Evolutionary conservation across 495 filamentous ascomycete species (phyloP).

Genomic region (Xylaria venustula): DNA sequence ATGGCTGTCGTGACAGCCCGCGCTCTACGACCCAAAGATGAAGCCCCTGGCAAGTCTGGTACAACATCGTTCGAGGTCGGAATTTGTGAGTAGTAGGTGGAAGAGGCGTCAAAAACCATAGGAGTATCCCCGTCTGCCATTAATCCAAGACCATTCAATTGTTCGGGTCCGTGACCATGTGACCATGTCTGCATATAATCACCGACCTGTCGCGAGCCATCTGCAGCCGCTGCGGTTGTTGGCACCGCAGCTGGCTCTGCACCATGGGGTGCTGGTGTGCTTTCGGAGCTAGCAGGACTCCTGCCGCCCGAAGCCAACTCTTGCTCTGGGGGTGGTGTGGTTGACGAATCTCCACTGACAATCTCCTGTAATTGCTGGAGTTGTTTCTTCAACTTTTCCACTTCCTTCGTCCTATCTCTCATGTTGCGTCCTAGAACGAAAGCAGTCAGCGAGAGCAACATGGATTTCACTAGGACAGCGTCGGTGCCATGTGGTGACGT

Average conservation of each 20-base stretch:
- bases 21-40: constrained; percentile 16
- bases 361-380: constrained; percentile 30
- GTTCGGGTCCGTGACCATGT: constrained; percentile 21
- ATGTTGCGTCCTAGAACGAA: constrained; percentile 28
- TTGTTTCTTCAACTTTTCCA: constrained; percentile 33
- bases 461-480: background rate
- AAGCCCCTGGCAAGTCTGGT: constrained; percentile 20
- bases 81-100: constrained; percentile 25
- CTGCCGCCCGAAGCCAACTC: constrained; percentile 26
- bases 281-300: constrained; percentile 27
- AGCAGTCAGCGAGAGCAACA: constrained; percentile 12
- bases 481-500: constrained; percentile 10
- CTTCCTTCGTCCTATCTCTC: constrained; percentile 33
- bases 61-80: constrained; percentile 26
- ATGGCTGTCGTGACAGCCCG: constrained; percentile 26
- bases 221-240: constrained; percentile 19
- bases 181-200: constrained; percentile 29
- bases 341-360: constrained; percentile 24
- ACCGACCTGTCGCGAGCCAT: constrained; percentile 24
- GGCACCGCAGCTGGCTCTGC: constrained; percentile 14
- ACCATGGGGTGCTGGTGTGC: constrained; percentile 17
- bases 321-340: constrained; percentile 29
- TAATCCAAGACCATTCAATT: constrained; percentile 24
- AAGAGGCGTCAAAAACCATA: constrained; percentile 20
- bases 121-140: constrained; percentile 25